Conservation (phyloP, 805 yeast genomes). For the Crinitomyces ghanaensis region DNA sequence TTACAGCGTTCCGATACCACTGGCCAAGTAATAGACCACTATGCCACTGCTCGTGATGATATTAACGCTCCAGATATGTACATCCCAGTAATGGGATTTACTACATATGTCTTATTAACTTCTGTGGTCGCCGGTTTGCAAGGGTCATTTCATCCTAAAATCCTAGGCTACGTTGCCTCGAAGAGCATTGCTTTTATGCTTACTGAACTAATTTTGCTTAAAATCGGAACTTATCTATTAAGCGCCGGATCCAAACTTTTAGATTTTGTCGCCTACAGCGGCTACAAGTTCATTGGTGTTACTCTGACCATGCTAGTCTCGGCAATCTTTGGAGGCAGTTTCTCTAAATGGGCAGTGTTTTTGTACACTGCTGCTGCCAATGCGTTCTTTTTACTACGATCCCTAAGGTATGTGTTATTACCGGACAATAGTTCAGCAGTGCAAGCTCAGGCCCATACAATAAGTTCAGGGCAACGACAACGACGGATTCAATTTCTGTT, state of each 20-base stretch:
- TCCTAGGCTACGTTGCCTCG: constrained; percentile 77
- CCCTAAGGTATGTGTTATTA: constrained; percentile 54
- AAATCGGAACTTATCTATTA: constrained; percentile 72
- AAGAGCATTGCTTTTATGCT: constrained; percentile 75
- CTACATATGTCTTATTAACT: constrained; percentile 76
- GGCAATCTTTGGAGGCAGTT: constrained; percentile 21
- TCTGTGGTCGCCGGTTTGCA: constrained; percentile 76
- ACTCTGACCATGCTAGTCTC: constrained; percentile 26
- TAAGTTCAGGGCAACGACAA: constrained; percentile 58
- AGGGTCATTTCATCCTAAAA: constrained; percentile 87
- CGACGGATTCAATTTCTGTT: constrained; percentile 80
- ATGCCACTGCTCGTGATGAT: constrained; percentile 73
- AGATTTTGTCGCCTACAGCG: constrained; percentile 82
- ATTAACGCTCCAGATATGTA: constrained; percentile 93
- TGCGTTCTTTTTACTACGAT: constrained; percentile 38
- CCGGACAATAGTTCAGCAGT: constrained; percentile 46
- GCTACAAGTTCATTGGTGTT: constrained; percentile 82
- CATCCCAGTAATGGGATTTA: constrained; percentile 86
- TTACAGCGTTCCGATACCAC: constrained; percentile 28
- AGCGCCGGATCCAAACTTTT: constrained; percentile 59
- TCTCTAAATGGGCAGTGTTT: constrained; percentile 40
- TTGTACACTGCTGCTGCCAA: constrained; percentile 43
- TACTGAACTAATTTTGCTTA: constrained; percentile 63
- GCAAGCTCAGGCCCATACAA: constrained; percentile 27
- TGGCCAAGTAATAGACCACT: constrained; percentile 32